Percentiles rank a stretch among this genome's conserved stretches.
Conservation (phyloP, 306 rosid species). For the Gastrolobium bilobum region DNA sequence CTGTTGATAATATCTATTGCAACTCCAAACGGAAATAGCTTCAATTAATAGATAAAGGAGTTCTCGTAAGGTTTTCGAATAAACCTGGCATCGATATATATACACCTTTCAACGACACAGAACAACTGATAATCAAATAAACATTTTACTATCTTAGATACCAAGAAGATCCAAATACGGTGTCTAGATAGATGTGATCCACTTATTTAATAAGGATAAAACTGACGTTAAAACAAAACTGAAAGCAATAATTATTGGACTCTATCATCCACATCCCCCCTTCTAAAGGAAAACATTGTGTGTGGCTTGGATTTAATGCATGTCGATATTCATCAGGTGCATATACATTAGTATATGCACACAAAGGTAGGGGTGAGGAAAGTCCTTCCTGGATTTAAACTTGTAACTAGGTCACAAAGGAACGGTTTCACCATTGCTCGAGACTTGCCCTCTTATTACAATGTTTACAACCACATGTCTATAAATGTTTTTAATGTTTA, state of each 20-base stretch:
- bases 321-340: background rate
- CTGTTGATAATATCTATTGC: slow-evolving; percentile 1
- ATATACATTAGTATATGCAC: background rate
- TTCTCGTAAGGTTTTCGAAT: background rate
- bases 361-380: background rate
- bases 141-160: background rate
- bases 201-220: slow-evolving; percentile 18
- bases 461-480: background rate
- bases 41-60: background rate
- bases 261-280: background rate
- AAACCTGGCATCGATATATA: slow-evolving; percentile 9
- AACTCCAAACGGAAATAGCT: slow-evolving; percentile 17
- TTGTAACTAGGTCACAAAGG: no score
- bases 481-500: no score
- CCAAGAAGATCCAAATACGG: background rate
- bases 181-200: background rate
- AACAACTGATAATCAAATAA: background rate
- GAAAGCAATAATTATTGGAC: slow-evolving; percentile 18
- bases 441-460: background rate
- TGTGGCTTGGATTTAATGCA: slow-evolving; percentile 2
- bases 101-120: background rate
- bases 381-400: no score
- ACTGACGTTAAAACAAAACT: slow-evolving; percentile 4
- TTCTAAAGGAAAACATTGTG: background rate
- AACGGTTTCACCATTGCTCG: no score